These are phyloP conservation scores for Ceratocystis cubensis DNA, from an alignment of 2,329 filamentous ascomycete genomes.

Conservation along the genomic window DNA sequence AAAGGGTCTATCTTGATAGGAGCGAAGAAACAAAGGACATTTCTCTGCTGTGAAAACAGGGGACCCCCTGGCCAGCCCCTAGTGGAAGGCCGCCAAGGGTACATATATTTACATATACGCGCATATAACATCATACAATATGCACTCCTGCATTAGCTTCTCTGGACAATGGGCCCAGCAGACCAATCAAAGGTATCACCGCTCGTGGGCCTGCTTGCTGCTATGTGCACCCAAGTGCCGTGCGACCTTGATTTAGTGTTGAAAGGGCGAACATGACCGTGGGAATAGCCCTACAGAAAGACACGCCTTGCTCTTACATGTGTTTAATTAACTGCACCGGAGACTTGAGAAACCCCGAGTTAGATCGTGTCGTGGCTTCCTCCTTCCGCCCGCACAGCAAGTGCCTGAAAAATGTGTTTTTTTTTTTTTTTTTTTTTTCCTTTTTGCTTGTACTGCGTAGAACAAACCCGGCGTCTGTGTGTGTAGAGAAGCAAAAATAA, in stretches of 20 bases:
- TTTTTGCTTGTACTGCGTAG: not conserved
- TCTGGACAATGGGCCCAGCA: not conserved
- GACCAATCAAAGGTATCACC: not conserved
- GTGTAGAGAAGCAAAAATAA: not conserved
- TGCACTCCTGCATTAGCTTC: constrained; percentile 10
- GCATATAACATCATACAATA: not conserved
- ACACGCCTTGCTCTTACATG: too few species aligned
- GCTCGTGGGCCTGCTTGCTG: not conserved
- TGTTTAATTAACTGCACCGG: too few species aligned
- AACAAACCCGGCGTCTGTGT: not conserved
- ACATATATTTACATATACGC: not conserved
- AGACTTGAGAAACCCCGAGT: too few species aligned
- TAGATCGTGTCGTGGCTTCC: too few species aligned
- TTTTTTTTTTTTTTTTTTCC: not conserved
- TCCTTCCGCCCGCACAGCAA: too few species aligned
- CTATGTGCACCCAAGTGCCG: too few species aligned
- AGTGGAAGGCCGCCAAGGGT: not conserved
- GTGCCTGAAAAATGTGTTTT: too few species aligned
- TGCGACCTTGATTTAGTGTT: not conserved
- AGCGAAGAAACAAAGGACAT: not conserved
- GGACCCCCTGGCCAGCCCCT: not conserved
- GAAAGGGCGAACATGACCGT: not conserved
- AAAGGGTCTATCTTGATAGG: not conserved
- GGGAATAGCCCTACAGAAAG: constrained; percentile 6
- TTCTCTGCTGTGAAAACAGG: too few species aligned